Conservation (phyloP, 306 rosid genomes). For the Quercus gilva region DNA sequence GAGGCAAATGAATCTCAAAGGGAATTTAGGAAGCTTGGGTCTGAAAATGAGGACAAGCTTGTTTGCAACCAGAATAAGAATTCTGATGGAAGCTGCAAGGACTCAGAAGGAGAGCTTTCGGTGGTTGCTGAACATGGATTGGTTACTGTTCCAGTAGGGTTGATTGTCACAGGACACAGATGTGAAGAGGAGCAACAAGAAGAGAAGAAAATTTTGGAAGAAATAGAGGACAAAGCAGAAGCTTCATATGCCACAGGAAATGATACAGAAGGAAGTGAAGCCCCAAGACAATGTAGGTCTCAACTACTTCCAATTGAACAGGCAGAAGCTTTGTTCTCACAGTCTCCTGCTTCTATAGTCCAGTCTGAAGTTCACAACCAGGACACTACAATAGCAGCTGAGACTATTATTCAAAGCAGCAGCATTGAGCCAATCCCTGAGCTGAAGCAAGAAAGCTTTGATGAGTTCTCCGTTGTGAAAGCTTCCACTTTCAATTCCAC, state of each 20-base stretch:
- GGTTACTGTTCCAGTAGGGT: conserved; percentile 4
- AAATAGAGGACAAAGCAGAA: conserved; percentile 21
- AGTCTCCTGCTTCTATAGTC: conserved; percentile 16
- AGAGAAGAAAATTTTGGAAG: conserved; percentile 25
- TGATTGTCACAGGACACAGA: conserved; percentile 20
- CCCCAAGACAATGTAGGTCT: conserved; percentile 19
- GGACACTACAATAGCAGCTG: conserved; percentile 8
- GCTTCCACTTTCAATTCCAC: conserved; percentile 30
- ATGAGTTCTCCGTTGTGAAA: conserved; percentile 9
- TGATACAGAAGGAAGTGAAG: conserved; percentile 20
- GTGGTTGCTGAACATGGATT: conserved; percentile 25
- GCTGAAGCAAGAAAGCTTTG: conserved; percentile 20
- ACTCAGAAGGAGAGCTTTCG: conserved; percentile 22
- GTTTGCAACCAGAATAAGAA: conserved; percentile 25
- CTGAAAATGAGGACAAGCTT: neutral
- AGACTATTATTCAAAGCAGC: conserved; percentile 7
- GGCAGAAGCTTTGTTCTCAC: conserved; percentile 22
- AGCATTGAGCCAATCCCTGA: conserved; percentile 20
- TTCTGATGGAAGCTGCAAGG: conserved; percentile 25
- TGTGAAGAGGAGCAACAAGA: conserved; percentile 9
- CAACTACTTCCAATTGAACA: conserved; percentile 15
- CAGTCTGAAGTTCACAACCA: conserved; percentile 18
- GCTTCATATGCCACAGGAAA: conserved; percentile 19
- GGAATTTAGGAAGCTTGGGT: no score
- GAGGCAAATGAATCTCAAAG: conserved; percentile 2